A percentile compares a stretch with the other conserved stretches of the same genome.
These are phyloP conservation scores for Citropsis articulata DNA, from an alignment of 345 rosid species.

Conservation along the genomic window DNA sequence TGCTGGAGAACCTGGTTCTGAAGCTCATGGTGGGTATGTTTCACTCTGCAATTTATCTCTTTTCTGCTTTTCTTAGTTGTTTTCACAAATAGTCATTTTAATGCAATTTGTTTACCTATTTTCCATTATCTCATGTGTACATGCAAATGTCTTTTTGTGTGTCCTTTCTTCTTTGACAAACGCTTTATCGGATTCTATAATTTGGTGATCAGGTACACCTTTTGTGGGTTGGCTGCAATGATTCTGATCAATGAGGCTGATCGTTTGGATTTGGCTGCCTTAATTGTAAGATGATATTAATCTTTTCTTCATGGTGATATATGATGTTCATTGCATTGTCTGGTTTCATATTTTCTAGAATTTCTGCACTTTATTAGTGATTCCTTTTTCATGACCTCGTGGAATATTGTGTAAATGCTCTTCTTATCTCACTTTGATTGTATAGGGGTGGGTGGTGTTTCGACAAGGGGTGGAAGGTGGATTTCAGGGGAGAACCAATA, in stretches of 20 bases:
- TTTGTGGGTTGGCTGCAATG: slow-evolving; percentile 97
- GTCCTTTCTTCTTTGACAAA: neutral
- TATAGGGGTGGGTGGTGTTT: slow-evolving; percentile 78
- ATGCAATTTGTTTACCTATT: neutral
- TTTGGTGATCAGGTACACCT: slow-evolving; percentile 66
- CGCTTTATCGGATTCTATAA: slow-evolving; percentile 13
- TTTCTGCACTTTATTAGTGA: neutral
- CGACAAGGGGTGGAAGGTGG: slow-evolving; percentile 98
- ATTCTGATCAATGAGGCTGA: slow-evolving; percentile 69
- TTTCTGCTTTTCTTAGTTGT: neutral
- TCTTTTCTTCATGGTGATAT: slow-evolving; percentile 9
- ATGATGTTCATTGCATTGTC: slow-evolving; percentile 5
- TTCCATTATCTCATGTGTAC: neutral
- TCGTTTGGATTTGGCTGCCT: slow-evolving; percentile 62
- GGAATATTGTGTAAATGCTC: neutral
- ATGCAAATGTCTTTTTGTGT: slow-evolving; percentile 1
- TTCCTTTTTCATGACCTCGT: slow-evolving; percentile 6
- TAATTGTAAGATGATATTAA: slow-evolving; percentile 53
- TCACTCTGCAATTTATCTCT: slow-evolving; percentile 20
- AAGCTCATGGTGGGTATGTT: slow-evolving; percentile 99
- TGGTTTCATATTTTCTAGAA: neutral
- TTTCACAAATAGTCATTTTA: neutral
- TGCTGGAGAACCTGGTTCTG: slow-evolving; percentile 94
- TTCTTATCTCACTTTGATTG: neutral
- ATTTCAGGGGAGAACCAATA: slow-evolving; percentile 97